These are phyloP conservation scores for Tricharina praecox DNA, from an alignment of 495 filamentous ascomycete genomes.

Conservation along the genomic window DNA sequence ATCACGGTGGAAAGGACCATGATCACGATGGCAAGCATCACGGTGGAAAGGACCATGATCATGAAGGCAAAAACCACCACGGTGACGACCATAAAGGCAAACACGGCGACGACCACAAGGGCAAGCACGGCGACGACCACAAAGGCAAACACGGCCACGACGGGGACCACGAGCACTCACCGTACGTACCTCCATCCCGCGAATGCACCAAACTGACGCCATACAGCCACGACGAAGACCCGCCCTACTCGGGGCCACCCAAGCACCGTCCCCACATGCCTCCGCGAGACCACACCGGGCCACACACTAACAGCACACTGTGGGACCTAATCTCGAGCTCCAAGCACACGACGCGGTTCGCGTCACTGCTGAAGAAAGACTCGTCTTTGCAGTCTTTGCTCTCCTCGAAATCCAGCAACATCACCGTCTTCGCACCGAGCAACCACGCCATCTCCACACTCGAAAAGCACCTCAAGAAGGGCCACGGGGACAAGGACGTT, in stretches of 20 bases:
- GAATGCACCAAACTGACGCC: no score
- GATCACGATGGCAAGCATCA: conserved; percentile 5
- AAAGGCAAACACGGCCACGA: conserved; percentile 16
- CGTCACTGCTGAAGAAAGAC: conserved; percentile 51
- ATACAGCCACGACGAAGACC: no score
- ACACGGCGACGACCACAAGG: background rate
- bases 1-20: conserved; percentile 20
- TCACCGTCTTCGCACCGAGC: conserved; percentile 65
- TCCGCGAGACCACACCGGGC: conserved; percentile 15
- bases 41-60: conserved; percentile 14
- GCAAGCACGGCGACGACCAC: background rate
- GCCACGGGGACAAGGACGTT: conserved; percentile 37
- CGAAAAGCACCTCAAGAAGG: conserved; percentile 43
- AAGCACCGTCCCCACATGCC: no score
- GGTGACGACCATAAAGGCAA: conserved; percentile 14
- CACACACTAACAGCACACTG: conserved; percentile 45
- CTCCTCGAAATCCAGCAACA: conserved; percentile 49
- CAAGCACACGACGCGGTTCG: conserved; percentile 60
- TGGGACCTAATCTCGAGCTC: conserved; percentile 57
- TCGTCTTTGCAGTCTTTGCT: conserved; percentile 51
- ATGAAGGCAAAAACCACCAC: conserved; percentile 2
- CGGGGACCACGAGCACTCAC: conserved; percentile 26
- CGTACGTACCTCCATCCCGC: background rate
- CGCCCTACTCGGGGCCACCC: no score
- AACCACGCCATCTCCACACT: conserved; percentile 45